Evolutionary conservation across 306 rosid species (phyloP).

Genomic region (Castanea sativa): DNA sequence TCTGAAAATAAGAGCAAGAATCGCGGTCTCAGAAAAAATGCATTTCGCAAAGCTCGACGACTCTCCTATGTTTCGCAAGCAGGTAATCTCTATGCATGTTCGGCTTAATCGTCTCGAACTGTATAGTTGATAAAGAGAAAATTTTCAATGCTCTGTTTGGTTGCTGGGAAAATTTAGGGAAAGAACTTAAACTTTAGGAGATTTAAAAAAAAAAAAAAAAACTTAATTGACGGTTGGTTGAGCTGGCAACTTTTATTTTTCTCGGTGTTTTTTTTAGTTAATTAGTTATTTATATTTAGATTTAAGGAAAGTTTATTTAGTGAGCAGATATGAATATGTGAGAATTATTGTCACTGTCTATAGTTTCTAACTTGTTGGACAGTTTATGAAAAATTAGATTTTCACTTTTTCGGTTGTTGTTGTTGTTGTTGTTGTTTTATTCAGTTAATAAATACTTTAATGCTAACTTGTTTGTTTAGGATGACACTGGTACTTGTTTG

Average conservation of each 20-base stretch:
- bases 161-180: background rate
- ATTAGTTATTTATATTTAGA: too few species aligned
- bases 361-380: conserved; percentile 5
- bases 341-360: background rate
- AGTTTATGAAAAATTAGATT: background rate
- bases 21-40: conserved; percentile 55
- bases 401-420: background rate
- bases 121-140: background rate
- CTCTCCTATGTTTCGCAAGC: conserved; percentile 99
- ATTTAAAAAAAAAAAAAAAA: too few species aligned
- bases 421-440: background rate
- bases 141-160: background rate
- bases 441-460: background rate
- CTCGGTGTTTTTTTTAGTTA: too few species aligned
- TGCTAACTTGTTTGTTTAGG: background rate
- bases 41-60: conserved; percentile 98
- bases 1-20: background rate
- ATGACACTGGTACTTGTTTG: background rate
- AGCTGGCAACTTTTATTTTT: too few species aligned
- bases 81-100: conserved; percentile 45
- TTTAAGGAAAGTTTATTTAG: conserved; percentile 14
- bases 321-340: background rate
- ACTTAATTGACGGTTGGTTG: background rate
- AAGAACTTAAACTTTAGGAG: background rate
- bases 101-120: background rate